phyloP scores from a whole-genome alignment of 768 basidiomycete genomes.

The Calocybe cyanea region DNA sequence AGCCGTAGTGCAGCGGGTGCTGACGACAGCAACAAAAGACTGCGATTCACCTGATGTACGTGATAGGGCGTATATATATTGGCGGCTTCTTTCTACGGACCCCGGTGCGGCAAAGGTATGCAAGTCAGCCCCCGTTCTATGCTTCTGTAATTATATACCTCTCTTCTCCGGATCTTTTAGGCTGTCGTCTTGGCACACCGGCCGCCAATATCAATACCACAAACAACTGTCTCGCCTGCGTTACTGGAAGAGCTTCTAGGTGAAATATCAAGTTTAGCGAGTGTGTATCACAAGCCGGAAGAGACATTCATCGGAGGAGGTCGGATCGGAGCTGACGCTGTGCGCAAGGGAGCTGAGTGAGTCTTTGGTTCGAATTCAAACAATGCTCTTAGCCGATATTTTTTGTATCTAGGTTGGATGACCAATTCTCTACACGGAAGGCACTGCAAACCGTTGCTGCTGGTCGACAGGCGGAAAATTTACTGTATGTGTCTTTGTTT shows the following conservation, averaged over 20 bases:
- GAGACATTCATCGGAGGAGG: constrained; percentile 95
- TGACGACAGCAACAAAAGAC: constrained; percentile 94
- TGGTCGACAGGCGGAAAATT: constrained; percentile 91
- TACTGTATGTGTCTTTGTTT: constrained; percentile 47
- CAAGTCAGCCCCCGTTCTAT: not conserved
- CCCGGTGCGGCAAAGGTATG: constrained; percentile 90
- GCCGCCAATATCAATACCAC: constrained; percentile 90
- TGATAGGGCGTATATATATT: constrained; percentile 97
- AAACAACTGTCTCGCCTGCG: constrained; percentile 84
- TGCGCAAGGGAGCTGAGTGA: constrained; percentile 61
- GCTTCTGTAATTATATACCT: not conserved
- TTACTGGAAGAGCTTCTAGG: constrained; percentile 88
- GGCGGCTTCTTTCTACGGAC: constrained; percentile 92
- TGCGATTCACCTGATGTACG: constrained; percentile 96
- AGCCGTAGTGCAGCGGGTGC: constrained; percentile 84
- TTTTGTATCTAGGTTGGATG: constrained; percentile 50
- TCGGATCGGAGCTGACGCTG: constrained; percentile 76
- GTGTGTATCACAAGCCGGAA: constrained; percentile 96
- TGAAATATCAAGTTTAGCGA: constrained; percentile 86
- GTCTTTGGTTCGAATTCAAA: constrained; percentile 24
- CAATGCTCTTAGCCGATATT: not conserved
- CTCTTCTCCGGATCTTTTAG: constrained; percentile 22
- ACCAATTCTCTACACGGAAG: constrained; percentile 70
- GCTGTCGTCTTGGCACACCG: constrained; percentile 86
- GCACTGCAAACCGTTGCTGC: constrained; percentile 89